Conservation (phyloP, 345 rosid genomes). For the Pistacia vera region DNA sequence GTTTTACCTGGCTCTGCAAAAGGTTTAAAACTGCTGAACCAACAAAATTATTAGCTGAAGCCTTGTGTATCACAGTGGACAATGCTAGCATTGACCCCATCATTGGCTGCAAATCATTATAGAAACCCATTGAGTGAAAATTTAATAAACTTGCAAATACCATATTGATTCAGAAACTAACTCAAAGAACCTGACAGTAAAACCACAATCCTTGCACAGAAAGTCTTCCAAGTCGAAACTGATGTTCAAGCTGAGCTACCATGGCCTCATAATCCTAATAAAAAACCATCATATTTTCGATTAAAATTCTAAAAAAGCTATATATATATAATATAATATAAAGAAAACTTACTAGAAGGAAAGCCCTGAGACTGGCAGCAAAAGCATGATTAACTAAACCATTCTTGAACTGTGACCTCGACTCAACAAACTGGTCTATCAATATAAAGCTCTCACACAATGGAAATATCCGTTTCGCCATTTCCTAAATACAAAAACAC, state of each 20-base stretch:
- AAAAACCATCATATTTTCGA: slow-evolving; percentile 8
- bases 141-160: slow-evolving; percentile 7
- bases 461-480: slow-evolving; percentile 81
- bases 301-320: no score
- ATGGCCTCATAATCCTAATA: slow-evolving; percentile 86
- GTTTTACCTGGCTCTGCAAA: slow-evolving; percentile 85
- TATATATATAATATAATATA: slow-evolving; percentile 20
- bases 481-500: slow-evolving; percentile 56
- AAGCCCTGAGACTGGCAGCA: slow-evolving; percentile 89
- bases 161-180: slow-evolving; percentile 18
- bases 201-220: slow-evolving; percentile 98
- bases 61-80: slow-evolving; percentile 76
- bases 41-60: slow-evolving; percentile 64
- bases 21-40: slow-evolving; percentile 97
- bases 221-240: slow-evolving; percentile 93
- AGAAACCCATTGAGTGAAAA: slow-evolving; percentile 19
- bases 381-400: slow-evolving; percentile 98
- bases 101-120: slow-evolving; percentile 63
- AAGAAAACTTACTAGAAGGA: slow-evolving; percentile 77
- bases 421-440: slow-evolving; percentile 92
- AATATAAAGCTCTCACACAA: slow-evolving; percentile 81
- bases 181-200: slow-evolving; percentile 85
- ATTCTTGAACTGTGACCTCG: slow-evolving; percentile 92
- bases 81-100: slow-evolving; percentile 92
- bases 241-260: slow-evolving; percentile 98